phyloP scores from a whole-genome alignment of 257 asterid genomes.

The Solanum infundibuliforme region DNA sequence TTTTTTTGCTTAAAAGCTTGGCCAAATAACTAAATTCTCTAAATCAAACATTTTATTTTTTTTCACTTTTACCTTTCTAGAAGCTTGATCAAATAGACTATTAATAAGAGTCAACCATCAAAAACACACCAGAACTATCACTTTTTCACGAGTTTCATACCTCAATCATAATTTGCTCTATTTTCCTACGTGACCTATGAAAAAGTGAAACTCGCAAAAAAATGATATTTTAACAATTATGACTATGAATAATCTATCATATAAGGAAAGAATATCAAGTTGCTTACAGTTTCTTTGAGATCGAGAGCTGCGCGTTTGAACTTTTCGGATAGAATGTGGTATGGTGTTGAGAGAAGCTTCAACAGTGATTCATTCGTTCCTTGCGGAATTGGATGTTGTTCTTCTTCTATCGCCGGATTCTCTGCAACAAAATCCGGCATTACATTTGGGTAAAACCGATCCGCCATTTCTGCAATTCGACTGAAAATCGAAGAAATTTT shows the following conservation, averaged over 20 bases:
- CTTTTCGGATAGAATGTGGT: conserved; percentile 21
- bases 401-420: conserved; percentile 14
- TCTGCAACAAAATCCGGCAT: conserved; percentile 69
- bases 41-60: too few relatives aligned
- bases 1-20: background rate
- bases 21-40: too few relatives aligned
- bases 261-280: background rate
- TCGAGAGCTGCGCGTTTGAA: conserved; percentile 48
- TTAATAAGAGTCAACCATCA: background rate
- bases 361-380: conserved; percentile 42
- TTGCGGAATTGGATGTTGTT: conserved; percentile 10
- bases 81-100: background rate
- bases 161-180: background rate
- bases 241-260: background rate
- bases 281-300: conserved; percentile 49
- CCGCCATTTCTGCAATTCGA: conserved; percentile 27
- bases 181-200: background rate
- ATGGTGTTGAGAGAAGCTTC: conserved; percentile 46
- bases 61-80: too few relatives aligned
- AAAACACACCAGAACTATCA: background rate
- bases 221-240: background rate
- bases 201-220: background rate
- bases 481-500: background rate
- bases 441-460: conserved; percentile 38
- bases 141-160: background rate